Base-by-base conservation (phyloP, 208 protist genomes). In the Naegleria gruberi region DNA sequence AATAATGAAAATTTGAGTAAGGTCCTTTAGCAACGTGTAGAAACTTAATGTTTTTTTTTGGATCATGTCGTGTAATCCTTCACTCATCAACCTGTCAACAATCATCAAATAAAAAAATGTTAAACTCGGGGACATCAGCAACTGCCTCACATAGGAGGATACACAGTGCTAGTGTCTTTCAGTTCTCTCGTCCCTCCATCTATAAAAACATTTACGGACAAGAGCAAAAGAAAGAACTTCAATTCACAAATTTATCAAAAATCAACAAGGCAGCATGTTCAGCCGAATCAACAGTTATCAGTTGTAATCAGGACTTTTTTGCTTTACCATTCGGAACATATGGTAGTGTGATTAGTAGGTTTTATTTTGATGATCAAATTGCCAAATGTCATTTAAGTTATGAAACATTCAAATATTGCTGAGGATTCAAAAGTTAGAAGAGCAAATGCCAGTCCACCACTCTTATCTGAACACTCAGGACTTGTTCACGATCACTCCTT, bases 281-380 rank as follows among this genome's bases (percentile, higher is more conserved):
- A 57, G 83, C 83, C 0, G 83, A 87, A 41, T 42, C n/a, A 10
- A 55, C 3, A 44, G 83, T 46, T n/a, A 87, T 87, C n/a, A 55
- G 83, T 87, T 34, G n/a, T 41, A 40, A 30, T 87, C 19, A 45
- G 41, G 42, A n/a, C 17, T 87, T 23, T 41, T 87, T 87, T 55
- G 83, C 83, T 40, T 41, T 87, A 41, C 83, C 83, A 0, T 87
- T 45, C 81, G 81, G 81, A 84, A 84, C 41, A 45, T 84, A 84
- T 84, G 81, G 81, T 37, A 26, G 65, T 77, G 30, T 77, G 6
- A 77, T 77, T 77, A 30, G 65, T 77, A 77, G 10, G 65, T 77
- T 37, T 19, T 77, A 37, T 77, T 77, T 77, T 37, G n/a, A n/a
- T n/a, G n/a, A n/a, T n/a, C n/a, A n/a, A n/a, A n/a, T n/a, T n/a